Evolutionary conservation across 192 early-diverging fungal species (phyloP), one percentile per base, ranked within the genome.

Genomic region (Kickxella alabastrina): DNA sequence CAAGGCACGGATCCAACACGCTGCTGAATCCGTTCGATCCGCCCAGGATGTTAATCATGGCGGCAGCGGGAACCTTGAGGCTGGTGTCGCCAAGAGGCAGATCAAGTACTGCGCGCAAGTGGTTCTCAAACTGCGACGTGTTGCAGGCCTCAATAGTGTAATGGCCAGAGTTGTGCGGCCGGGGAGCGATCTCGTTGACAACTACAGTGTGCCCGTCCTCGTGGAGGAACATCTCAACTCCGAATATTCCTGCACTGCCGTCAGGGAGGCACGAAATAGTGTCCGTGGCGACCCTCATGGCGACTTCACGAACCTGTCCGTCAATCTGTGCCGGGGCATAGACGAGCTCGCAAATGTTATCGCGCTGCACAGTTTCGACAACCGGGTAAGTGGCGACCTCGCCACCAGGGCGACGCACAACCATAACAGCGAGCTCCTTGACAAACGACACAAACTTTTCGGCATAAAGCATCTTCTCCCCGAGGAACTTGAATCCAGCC

Each of bases 161-260:
- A 65, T 99, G 97, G 61, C 97, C 97, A 46, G 93, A 96, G 76
- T 99, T 99, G 78, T 99, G 97, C 19, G 97, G 95, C 7, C 97
- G 87, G 29, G 97, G 97, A 12, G 97, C 97, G 57, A 99, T 95
- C 75, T 99, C 97, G 68, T 99, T 99, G 58, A 99, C 74, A 17
- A 92, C 65, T 43, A 99, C 85, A 5, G 82, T 72, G 32, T 36
- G 72, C 61, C 89, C 93, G 61, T 92, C 82, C n/a, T 79, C 55
- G 66, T 97, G 80, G 48, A 92, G 75, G 62, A 99, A 99, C 91
- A 98, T 89, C 69, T 99, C 97, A 12, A 99, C 94, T 12, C 95
- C 97, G 80, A 92, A 99, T 38, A 97, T 83, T 23, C 97, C 97
- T 2, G 88, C 86, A 44, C 72, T 75, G 31, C 88, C 90, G 24